Conservation (phyloP, 1,284 basidiomycete genomes). For the Tilletia walkeri region DNA sequence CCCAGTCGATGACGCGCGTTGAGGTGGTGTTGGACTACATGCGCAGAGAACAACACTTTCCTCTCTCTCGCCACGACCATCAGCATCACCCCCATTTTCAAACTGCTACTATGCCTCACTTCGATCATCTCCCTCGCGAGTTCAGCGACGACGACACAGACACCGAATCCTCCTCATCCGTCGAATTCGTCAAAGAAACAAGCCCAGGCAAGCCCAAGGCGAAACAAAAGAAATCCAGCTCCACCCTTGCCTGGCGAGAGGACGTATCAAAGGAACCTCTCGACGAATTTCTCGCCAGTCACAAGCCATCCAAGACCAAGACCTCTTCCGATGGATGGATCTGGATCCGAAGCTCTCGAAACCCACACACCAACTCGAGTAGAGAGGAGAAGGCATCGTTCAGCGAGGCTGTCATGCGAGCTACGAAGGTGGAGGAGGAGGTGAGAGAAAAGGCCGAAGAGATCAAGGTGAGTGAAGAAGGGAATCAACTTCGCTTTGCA, state of each 20-base stretch:
- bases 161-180: neutral
- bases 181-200: neutral
- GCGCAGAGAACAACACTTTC: neutral
- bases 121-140: neutral
- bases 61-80: neutral
- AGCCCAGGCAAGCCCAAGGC: too few relatives aligned
- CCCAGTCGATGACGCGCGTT: too few relatives aligned
- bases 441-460: too few relatives aligned
- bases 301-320: neutral
- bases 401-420: neutral
- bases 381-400: neutral
- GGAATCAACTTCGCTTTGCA: too few relatives aligned
- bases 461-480: too few relatives aligned
- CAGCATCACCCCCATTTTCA: neutral
- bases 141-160: neutral
- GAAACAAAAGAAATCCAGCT: too few relatives aligned
- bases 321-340: neutral
- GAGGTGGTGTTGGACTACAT: neutral
- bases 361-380: neutral
- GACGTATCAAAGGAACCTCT: neutral
- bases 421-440: too few relatives aligned
- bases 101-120: neutral
- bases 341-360: conserved; percentile 1
- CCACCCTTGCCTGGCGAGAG: neutral
- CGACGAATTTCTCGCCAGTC: neutral